Evolutionary conservation across 2,329 filamentous ascomycete genomes (phyloP).

Genomic region (Cladosporium halotolerans): DNA sequence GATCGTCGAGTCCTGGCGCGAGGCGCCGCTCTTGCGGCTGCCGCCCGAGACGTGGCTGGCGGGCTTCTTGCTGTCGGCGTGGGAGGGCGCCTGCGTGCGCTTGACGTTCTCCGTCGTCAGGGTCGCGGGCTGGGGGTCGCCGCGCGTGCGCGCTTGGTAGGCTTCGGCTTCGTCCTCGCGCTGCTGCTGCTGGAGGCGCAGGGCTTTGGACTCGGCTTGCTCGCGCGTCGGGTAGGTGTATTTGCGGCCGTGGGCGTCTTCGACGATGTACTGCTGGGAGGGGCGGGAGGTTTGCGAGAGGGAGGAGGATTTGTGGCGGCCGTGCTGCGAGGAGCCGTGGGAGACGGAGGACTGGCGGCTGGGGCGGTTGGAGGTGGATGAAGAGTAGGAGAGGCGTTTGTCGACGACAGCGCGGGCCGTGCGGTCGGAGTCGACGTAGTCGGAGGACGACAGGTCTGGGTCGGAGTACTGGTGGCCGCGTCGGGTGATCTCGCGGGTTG

Average conservation of each 20-base stretch:
- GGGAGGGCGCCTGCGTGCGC: conserved; percentile 15
- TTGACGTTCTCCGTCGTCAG: conserved; percentile 27
- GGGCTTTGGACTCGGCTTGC: conserved; percentile 16
- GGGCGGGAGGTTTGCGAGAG: conserved; percentile 20
- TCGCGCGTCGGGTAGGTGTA: conserved; percentile 22
- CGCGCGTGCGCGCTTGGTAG: conserved; percentile 23
- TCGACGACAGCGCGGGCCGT: conserved; percentile 18
- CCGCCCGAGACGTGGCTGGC: conserved; percentile 21
- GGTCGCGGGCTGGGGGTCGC: conserved; percentile 15
- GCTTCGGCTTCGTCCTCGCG: conserved; percentile 19
- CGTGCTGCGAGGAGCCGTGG: conserved; percentile 21
- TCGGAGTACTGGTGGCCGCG: conserved; percentile 18
- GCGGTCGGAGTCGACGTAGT: conserved; percentile 23
- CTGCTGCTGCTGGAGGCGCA: conserved; percentile 13
- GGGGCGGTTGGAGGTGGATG: conserved; percentile 17
- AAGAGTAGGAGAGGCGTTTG: conserved; percentile 15
- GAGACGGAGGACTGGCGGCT: conserved; percentile 30
- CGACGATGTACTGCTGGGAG: conserved; percentile 20
- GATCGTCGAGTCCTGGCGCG: conserved; percentile 18
- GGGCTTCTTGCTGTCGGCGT: conserved; percentile 20
- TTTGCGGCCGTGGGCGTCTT: conserved; percentile 21
- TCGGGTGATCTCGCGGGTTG: conserved; percentile 5
- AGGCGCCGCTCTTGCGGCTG: conserved; percentile 22
- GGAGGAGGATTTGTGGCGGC: conserved; percentile 27
- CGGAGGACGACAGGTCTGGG: conserved; percentile 15